These are phyloP conservation scores for Fusarium succisae DNA, from an alignment of 2,329 filamentous ascomycete genomes.

Conservation along the genomic window DNA sequence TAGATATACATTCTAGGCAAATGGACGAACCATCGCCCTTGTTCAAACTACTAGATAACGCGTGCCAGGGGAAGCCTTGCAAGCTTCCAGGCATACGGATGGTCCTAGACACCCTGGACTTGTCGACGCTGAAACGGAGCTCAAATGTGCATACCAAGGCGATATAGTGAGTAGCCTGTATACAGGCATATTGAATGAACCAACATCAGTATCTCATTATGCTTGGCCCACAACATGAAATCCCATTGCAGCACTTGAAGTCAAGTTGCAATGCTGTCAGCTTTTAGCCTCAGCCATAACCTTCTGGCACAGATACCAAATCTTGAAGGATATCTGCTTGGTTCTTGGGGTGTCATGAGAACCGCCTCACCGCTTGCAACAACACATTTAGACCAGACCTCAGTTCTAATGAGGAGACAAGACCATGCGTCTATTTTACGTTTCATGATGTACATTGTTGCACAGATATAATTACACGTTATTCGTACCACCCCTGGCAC, in stretches of 20 bases:
- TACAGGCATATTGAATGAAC: neutral
- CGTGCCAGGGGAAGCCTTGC: neutral
- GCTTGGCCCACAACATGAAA: neutral
- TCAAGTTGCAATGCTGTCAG: neutral
- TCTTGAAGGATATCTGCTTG: neutral
- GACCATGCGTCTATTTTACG: constrained; percentile 42
- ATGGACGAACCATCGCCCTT: neutral
- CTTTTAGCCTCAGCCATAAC: neutral
- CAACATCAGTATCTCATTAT: neutral
- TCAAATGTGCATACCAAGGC: neutral
- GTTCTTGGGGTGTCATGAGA: neutral
- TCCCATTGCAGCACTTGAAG: neutral
- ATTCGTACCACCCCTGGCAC: constrained; percentile 31
- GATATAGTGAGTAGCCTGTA: neutral
- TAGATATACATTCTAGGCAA: neutral
- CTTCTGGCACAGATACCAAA: neutral
- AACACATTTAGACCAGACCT: neutral
- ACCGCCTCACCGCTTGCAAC: neutral
- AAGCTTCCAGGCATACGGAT: neutral
- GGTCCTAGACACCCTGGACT: neutral
- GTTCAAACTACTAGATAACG: neutral
- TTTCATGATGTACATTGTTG: constrained; percentile 46
- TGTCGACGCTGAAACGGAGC: neutral
- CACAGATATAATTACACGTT: constrained; percentile 48
- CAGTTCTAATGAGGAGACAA: constrained; percentile 18